Evolutionary conservation across 2,329 filamentous ascomycete genomes (phyloP).

Genomic region (Botrytis sinoallii): DNA sequence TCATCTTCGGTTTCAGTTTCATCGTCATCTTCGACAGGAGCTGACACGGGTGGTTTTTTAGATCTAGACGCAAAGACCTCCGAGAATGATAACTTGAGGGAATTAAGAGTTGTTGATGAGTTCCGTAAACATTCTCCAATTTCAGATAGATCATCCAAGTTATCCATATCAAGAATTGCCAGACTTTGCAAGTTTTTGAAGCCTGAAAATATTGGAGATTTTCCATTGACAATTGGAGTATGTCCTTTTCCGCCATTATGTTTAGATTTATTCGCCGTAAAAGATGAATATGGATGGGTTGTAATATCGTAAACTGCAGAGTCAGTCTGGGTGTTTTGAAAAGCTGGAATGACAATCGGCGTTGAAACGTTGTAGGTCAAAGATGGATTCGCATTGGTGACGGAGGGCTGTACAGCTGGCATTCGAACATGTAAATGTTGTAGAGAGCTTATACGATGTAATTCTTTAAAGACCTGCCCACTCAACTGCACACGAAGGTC

Average conservation of each 20-base stretch:
- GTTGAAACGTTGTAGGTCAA: neutral
- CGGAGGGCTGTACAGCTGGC: constrained; percentile 49
- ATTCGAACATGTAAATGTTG: constrained; percentile 56
- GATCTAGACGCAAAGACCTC: constrained; percentile 48
- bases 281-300: constrained; percentile 7
- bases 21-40: constrained; percentile 45
- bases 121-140: constrained; percentile 54
- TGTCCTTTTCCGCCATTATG: constrained; percentile 20
- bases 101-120: constrained; percentile 52
- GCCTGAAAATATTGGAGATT: constrained; percentile 52
- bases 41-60: constrained; percentile 44
- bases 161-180: constrained; percentile 59
- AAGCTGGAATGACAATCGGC: neutral
- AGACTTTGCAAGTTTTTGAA: constrained; percentile 55
- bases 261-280: constrained; percentile 18
- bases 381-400: neutral
- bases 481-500: constrained; percentile 63
- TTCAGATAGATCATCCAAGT: constrained; percentile 53
- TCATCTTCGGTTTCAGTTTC: constrained; percentile 56
- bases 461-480: constrained; percentile 53
- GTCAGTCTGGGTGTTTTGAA: neutral
- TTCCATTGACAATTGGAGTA: constrained; percentile 8
- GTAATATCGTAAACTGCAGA: neutral
- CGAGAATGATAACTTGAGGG: constrained; percentile 58
- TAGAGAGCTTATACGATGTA: constrained; percentile 53